Evolutionary conservation across 345 rosid species (phyloP), one percentile per base, ranked within the genome.

Genomic region (Firmiana major): DNA sequence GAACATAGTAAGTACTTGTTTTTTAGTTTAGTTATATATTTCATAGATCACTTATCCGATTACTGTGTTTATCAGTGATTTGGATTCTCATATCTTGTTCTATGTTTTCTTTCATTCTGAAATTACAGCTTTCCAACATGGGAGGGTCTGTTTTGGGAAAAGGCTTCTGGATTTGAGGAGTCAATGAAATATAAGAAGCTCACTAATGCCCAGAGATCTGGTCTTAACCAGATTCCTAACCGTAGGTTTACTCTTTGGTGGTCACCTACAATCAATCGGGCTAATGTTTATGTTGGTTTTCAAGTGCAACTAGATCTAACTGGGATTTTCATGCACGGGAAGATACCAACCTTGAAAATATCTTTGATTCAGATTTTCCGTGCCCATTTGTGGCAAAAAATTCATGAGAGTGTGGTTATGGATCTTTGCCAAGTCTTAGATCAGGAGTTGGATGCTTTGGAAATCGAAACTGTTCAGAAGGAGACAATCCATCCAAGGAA

Each of bases 141-240:
- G 98, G 99, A 96, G 84, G 98, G 99, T 89, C 97, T 96, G 82
- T 93, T 93, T 80, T 96, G 99, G 99, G 99, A 96, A 80, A 96
- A 96, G 83, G 99, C 99, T 74, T 96, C 99, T 55, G 99, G 99
- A 38, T 96, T 96, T 75, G 99, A 96, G 84, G 99, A 96, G 86
- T 96, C 99, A 0, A 96, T 96, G 99, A 96, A 96, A 83, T 96
- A 96, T 71, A 96, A 96, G 87, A 96, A 96, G 87, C 85, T 96
- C 76, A 96, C 98, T n/a, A 96, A 96, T 89, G 99, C 99, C 5
- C 99, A 96, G 89, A 91, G 99, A 82, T 96, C 99, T 81, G 99
- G 99, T 90, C 91, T 96, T 48, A 96, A 93, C 78, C 99, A 96
- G 85, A 96, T 96, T 85, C 99, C 98, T 22, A 96, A 96, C 66